Percentiles rank a stretch among this genome's conserved stretches.
phyloP scores from a whole-genome alignment of 2,329 filamentous ascomycete genomes.

The Fusarium incarnatum region DNA sequence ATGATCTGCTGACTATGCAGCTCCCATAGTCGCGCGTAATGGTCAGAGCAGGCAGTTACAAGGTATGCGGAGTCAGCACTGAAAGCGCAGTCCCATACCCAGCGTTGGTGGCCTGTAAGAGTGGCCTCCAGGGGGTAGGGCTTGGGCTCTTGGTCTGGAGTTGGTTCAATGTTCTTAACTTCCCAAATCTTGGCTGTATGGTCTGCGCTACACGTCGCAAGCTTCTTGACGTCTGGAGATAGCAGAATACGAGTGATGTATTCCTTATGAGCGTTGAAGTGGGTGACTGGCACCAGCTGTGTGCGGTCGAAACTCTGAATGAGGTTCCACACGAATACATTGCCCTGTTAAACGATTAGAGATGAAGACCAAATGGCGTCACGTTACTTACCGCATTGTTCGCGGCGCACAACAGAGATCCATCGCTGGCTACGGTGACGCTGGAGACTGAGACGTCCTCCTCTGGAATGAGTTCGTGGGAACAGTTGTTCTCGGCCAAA shows the following conservation, averaged over 20 bases:
- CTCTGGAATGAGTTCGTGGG: constrained; percentile 94
- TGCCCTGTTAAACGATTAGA: constrained; percentile 71
- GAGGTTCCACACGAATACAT: constrained; percentile 97
- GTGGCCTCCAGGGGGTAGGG: constrained; percentile 87
- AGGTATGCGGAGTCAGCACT: constrained; percentile 93
- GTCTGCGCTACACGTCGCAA: constrained; percentile 93
- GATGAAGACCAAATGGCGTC: not conserved
- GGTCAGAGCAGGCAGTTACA: constrained; percentile 92
- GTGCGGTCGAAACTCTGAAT: constrained; percentile 85
- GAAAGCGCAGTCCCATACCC: constrained; percentile 98
- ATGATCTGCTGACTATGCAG: constrained; percentile 88
- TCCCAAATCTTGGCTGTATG: constrained; percentile 98
- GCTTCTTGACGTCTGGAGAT: constrained; percentile 92
- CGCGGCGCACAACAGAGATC: constrained; percentile 89
- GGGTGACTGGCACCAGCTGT: constrained; percentile 85
- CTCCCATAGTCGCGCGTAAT: constrained; percentile 94
- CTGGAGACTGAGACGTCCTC: constrained; percentile 94
- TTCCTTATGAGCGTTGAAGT: constrained; percentile 90
- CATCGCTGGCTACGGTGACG: constrained; percentile 95
- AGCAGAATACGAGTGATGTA: constrained; percentile 93
- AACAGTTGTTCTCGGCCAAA: constrained; percentile 95
- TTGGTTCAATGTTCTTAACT: constrained; percentile 75
- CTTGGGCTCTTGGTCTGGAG: constrained; percentile 58
- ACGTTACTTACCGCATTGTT: constrained; percentile 80
- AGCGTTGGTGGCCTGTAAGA: constrained; percentile 89